Percentiles rank a stretch among this genome's conserved stretches.
phyloP scores from a whole-genome alignment of 352 stramenopile species.

The Globisporangium barbulae region DNA sequence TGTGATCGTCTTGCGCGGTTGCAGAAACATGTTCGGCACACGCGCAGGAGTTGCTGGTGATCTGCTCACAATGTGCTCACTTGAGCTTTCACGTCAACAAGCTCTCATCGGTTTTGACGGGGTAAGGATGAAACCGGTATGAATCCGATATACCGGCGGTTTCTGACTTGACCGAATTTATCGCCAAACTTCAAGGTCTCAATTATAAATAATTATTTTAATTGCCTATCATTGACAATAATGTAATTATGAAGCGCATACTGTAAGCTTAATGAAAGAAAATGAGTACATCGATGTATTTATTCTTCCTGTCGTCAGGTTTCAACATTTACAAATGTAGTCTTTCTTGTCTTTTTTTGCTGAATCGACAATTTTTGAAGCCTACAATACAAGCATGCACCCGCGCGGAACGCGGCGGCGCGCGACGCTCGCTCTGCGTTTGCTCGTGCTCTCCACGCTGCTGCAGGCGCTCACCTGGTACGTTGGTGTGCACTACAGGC shows the following conservation, averaged over 20 bases:
- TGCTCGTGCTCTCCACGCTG: conserved; percentile 6
- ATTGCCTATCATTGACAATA: too few relatives aligned
- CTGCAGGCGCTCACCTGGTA: conserved; percentile 4
- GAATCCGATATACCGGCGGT: not conserved
- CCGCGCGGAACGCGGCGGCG: not conserved
- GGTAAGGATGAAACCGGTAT: not conserved
- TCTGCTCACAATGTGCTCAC: too few relatives aligned
- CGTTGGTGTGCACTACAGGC: not conserved
- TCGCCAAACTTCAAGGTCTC: conserved; percentile 7
- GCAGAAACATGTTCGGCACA: conserved; percentile 52
- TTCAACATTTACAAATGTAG: not conserved
- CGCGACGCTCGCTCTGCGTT: conserved; percentile 4
- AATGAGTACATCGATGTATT: too few relatives aligned
- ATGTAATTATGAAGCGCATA: too few relatives aligned
- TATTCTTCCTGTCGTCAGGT: not conserved
- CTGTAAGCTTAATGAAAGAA: too few relatives aligned
- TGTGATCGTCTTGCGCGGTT: conserved; percentile 55
- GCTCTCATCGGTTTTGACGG: conserved; percentile 6
- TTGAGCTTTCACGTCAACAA: conserved; percentile 15
- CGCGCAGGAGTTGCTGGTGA: not conserved
- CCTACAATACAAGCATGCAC: conserved; percentile 4
- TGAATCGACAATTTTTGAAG: not conserved
- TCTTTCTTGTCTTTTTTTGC: not conserved
- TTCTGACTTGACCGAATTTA: not conserved
- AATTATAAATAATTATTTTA: not conserved